phyloP scores from a whole-genome alignment of 2,329 filamentous ascomycete species.

The Phoma herbarum region DNA sequence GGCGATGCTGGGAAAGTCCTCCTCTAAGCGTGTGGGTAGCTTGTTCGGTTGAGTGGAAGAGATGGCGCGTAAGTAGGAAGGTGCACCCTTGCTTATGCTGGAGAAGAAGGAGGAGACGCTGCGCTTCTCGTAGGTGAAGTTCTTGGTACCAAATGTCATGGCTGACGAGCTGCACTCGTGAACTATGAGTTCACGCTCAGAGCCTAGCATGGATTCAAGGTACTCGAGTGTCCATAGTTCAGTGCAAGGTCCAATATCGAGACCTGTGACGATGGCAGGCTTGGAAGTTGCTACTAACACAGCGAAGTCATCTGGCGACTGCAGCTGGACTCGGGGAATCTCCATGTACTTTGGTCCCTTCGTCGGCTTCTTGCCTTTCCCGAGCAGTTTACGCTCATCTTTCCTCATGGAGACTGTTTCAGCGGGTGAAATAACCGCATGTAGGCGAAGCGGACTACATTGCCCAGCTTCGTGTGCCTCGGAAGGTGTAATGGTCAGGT shows the following conservation, averaged over 20 bases:
- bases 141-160: slow-evolving; percentile 85
- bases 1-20: slow-evolving; percentile 76
- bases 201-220: slow-evolving; percentile 61
- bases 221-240: slow-evolving; percentile 74
- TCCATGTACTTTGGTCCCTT: slow-evolving; percentile 21
- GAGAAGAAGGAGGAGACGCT: slow-evolving; percentile 72
- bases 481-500: slow-evolving; percentile 31
- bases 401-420: slow-evolving; percentile 7
- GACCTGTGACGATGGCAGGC: slow-evolving; percentile 71
- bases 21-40: slow-evolving; percentile 71
- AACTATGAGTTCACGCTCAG: slow-evolving; percentile 68
- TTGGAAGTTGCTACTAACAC: slow-evolving; percentile 65
- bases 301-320: slow-evolving; percentile 66
- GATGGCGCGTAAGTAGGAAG: slow-evolving; percentile 80
- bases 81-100: slow-evolving; percentile 64
- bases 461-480: slow-evolving; percentile 25
- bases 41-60: slow-evolving; percentile 74
- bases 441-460: slow-evolving; percentile 30
- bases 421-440: slow-evolving; percentile 25
- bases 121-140: slow-evolving; percentile 78
- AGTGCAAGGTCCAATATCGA: slow-evolving; percentile 73
- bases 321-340: slow-evolving; percentile 64
- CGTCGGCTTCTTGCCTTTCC: slow-evolving; percentile 23
- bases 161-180: slow-evolving; percentile 72
- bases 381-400: slow-evolving; percentile 23